Evolutionary conservation across 2,329 filamentous ascomycete species (phyloP).

Genomic region (Xylariaceae sp.): DNA sequence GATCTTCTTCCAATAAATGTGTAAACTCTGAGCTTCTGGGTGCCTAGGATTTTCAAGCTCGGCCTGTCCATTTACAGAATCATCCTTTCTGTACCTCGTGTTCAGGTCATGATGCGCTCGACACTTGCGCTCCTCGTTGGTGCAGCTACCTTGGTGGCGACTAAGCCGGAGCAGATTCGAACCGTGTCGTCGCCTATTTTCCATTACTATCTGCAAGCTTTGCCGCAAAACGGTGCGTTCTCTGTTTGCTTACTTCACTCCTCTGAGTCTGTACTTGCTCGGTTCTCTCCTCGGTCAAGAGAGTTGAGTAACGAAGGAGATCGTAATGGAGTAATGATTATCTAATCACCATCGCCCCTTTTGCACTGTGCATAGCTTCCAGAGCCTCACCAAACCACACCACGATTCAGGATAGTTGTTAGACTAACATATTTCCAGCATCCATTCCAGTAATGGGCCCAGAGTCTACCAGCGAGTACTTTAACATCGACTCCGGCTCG

Average conservation of each 20-base stretch:
- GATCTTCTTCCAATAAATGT: no score
- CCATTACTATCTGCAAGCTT: conserved; percentile 49
- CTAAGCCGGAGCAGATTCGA: conserved; percentile 47
- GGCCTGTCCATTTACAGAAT: no score
- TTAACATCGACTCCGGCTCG: conserved; percentile 41
- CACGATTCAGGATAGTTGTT: neutral
- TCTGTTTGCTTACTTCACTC: conserved; percentile 1
- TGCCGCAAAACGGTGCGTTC: conserved; percentile 37
- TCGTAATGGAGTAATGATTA: no score
- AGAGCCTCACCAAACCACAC: no score
- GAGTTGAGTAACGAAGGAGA: no score
- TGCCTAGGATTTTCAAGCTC: no score
- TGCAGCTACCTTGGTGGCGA: conserved; percentile 21
- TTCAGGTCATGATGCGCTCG: conserved; percentile 15
- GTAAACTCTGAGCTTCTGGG: no score
- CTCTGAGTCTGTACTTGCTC: conserved; percentile 6
- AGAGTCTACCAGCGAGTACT: conserved; percentile 45
- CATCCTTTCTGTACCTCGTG: no score
- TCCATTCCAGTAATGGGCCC: conserved; percentile 48
- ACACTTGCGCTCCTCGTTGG: neutral
- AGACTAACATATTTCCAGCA: conserved; percentile 19
- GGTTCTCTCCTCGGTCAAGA: neutral
- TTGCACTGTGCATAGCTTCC: no score
- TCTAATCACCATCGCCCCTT: no score
- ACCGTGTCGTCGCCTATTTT: conserved; percentile 47